Evolutionary conservation across 768 basidiomycete genomes (phyloP).

Genomic region (Boletus barrowsii): DNA sequence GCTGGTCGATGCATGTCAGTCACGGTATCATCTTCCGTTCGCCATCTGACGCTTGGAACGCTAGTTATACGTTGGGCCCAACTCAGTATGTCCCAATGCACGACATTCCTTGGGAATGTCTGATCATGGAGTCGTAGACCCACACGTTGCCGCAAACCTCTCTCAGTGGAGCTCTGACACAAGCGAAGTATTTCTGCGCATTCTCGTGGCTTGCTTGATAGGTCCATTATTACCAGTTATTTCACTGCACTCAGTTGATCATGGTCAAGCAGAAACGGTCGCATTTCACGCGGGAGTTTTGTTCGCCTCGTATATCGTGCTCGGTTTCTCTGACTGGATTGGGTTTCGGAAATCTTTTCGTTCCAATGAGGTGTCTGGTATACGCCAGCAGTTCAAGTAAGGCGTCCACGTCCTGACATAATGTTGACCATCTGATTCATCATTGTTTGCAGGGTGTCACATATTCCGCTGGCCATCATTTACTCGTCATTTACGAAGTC

Average conservation of each 20-base stretch:
- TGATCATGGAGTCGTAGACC: slow-evolving; percentile 33
- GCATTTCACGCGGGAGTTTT: slow-evolving; percentile 72
- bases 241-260: neutral
- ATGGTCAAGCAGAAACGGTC: slow-evolving; percentile 54
- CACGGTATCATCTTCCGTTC: neutral
- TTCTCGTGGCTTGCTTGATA: slow-evolving; percentile 62
- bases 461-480: slow-evolving; percentile 74
- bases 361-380: slow-evolving; percentile 39
- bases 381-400: slow-evolving; percentile 63
- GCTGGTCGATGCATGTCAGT: slow-evolving; percentile 71
- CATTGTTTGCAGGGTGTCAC: slow-evolving; percentile 49
- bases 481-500: slow-evolving; percentile 84
- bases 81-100: slow-evolving; percentile 43
- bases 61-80: slow-evolving; percentile 80
- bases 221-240: slow-evolving; percentile 38
- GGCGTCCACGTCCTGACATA: neutral
- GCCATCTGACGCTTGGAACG: neutral
- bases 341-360: slow-evolving; percentile 23
- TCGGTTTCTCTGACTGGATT: slow-evolving; percentile 41
- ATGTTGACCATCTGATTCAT: neutral
- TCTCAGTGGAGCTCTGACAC: slow-evolving; percentile 55
- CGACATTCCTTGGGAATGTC: neutral
- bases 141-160: slow-evolving; percentile 33
- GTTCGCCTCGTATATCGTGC: slow-evolving; percentile 50
- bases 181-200: slow-evolving; percentile 47